phyloP scores from a whole-genome alignment of 805 yeast species.

The Kluyveromyces lactis region DNA sequence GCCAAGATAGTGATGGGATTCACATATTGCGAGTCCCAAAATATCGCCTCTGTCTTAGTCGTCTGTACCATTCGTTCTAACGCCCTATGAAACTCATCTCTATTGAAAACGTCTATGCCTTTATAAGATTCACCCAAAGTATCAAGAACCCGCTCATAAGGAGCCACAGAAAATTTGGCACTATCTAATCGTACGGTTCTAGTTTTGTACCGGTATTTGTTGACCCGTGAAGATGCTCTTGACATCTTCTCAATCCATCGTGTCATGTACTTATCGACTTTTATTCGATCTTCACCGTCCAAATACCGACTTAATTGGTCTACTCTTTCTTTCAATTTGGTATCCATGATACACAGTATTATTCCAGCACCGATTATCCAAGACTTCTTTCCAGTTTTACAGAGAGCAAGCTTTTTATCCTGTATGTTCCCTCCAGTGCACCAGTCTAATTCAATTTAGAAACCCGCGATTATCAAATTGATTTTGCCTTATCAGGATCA shows the following conservation, averaged over 20 bases:
- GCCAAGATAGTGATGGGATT: conserved; percentile 14
- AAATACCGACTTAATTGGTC: neutral
- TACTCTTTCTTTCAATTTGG: neutral
- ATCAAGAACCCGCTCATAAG: conserved; percentile 9
- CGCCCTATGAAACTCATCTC: conserved; percentile 8
- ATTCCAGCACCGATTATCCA: too few relatives aligned
- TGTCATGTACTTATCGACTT: conserved; percentile 1
- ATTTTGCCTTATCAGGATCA: too few relatives aligned
- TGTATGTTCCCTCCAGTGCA: too few relatives aligned
- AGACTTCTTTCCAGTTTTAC: too few relatives aligned
- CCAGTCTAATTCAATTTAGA: too few relatives aligned
- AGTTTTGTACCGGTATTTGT: conserved; percentile 7
- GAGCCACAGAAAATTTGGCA: neutral
- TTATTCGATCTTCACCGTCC: neutral
- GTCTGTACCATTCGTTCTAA: conserved; percentile 8
- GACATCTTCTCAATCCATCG: conserved; percentile 1
- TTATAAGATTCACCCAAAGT: conserved; percentile 3
- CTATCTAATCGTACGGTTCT: conserved; percentile 8
- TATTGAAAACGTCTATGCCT: conserved; percentile 9
- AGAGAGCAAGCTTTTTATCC: too few relatives aligned
- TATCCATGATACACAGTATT: too few relatives aligned
- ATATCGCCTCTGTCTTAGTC: conserved; percentile 5
- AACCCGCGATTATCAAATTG: too few relatives aligned
- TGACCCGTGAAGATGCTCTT: neutral
- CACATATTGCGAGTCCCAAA: conserved; percentile 15